Conservation (phyloP, 1,139 yeast genomes). For the Saccharomyces hybrid region DNA sequence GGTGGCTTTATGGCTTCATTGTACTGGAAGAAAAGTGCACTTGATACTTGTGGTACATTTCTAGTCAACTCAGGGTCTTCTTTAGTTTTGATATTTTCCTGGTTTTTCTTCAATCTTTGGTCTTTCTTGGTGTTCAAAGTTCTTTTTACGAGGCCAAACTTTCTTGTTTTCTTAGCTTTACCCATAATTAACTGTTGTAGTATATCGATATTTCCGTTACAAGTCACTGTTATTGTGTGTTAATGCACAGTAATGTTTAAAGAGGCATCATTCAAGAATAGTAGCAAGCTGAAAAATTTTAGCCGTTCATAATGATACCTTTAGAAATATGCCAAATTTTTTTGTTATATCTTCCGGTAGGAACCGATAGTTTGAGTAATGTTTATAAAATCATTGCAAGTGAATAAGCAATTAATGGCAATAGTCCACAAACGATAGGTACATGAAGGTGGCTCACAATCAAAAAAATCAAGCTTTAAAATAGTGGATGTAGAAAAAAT, state of each 20-base stretch:
- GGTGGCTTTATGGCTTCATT: conserved; percentile 95
- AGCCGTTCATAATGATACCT: not conserved
- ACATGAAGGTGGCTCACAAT: not conserved
- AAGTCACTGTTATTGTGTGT: not conserved
- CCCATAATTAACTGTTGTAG: conserved; percentile 51
- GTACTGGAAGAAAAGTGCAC: conserved; percentile 90
- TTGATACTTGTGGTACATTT: conserved; percentile 91
- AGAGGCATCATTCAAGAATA: not conserved
- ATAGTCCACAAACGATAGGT: not conserved
- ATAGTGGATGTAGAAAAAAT: too few species aligned
- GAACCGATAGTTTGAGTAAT: too few species aligned
- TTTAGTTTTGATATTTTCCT: conserved; percentile 27
- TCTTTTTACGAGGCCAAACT: conserved; percentile 88
- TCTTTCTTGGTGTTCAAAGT: conserved; percentile 63
- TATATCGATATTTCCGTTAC: not conserved
- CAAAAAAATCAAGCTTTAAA: not conserved
- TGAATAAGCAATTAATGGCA: not conserved
- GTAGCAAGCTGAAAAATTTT: not conserved
- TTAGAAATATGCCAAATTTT: not conserved
- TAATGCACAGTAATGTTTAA: not conserved
- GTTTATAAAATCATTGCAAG: not conserved
- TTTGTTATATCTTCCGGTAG: not conserved
- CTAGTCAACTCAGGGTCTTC: conserved; percentile 78
- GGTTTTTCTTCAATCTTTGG: conserved; percentile 44
- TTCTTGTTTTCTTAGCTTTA: conserved; percentile 92